These are phyloP conservation scores for Rhodomyrtus psidioides DNA, from an alignment of 441 rosid genomes.

Conservation along the genomic window DNA sequence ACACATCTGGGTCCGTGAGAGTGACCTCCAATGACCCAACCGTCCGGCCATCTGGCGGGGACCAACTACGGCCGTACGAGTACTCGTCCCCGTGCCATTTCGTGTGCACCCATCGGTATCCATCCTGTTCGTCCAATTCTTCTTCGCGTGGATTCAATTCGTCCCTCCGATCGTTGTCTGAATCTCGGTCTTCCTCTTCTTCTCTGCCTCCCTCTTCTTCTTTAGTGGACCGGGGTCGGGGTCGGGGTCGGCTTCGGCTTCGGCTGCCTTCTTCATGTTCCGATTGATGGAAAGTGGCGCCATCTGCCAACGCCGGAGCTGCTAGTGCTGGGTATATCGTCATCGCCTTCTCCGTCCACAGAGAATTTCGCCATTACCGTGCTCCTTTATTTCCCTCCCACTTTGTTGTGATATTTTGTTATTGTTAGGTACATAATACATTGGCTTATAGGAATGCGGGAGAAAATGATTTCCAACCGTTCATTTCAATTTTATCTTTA, in stretches of 20 bases:
- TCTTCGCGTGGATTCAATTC: too few species aligned
- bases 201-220: not conserved
- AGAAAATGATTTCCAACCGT: not conserved
- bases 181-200: not conserved
- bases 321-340: constrained; percentile 35
- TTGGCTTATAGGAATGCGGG: too few species aligned
- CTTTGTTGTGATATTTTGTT: not conserved
- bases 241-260: not conserved
- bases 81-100: not conserved
- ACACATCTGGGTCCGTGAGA: constrained; percentile 6
- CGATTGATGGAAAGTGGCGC: not conserved
- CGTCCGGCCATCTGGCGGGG: not conserved
- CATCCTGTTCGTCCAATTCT: too few species aligned
- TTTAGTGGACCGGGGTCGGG: too few species aligned
- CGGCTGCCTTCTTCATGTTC: too few species aligned
- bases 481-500: not conserved
- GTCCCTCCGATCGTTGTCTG: not conserved
- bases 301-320: constrained; percentile 11
- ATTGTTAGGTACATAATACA: too few species aligned
- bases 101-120: too few species aligned
- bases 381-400: not conserved
- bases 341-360: constrained; percentile 18
- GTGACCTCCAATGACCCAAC: not conserved
- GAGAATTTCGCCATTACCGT: constrained; percentile 41
- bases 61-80: not conserved